These are phyloP conservation scores for Cyberlindnera lachancei DNA, from an alignment of 805 yeast genomes.

Conservation along the genomic window DNA sequence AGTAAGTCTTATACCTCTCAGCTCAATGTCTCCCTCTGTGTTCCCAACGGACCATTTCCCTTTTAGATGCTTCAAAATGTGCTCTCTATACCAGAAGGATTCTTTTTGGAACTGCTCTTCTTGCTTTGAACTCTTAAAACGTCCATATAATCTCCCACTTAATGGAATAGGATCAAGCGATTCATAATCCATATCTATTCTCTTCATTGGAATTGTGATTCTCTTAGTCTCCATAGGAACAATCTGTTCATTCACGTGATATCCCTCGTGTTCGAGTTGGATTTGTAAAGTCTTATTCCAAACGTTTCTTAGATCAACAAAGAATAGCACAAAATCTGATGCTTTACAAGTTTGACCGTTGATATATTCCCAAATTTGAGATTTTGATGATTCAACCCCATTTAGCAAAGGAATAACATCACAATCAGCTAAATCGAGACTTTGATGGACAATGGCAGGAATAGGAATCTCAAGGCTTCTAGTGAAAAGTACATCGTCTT, in stretches of 20 bases:
- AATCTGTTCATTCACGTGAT: constrained; percentile 21
- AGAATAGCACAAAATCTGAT: constrained; percentile 52
- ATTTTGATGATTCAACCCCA: constrained; percentile 17
- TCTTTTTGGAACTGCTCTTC: constrained; percentile 52
- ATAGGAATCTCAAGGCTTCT: constrained; percentile 64
- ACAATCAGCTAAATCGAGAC: constrained; percentile 67
- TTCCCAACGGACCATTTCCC: constrained; percentile 59
- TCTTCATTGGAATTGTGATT: constrained; percentile 60
- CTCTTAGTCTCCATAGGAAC: constrained; percentile 45
- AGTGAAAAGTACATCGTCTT: constrained; percentile 30
- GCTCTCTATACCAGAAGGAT: constrained; percentile 76
- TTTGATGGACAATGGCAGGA: constrained; percentile 60
- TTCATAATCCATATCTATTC: constrained; percentile 38
- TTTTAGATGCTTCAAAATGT: constrained; percentile 45
- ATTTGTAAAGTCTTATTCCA: constrained; percentile 56
- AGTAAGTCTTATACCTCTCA: constrained; percentile 58
- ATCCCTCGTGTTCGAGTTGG: constrained; percentile 27
- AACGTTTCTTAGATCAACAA: constrained; percentile 73
- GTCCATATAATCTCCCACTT: constrained; percentile 59
- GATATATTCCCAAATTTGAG: constrained; percentile 24
- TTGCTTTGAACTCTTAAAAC: constrained; percentile 40
- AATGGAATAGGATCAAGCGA: constrained; percentile 59
- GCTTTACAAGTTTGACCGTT: constrained; percentile 4
- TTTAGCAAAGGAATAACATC: constrained; percentile 58
- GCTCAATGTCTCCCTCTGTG: constrained; percentile 52